Evolutionary conservation across 306 rosid genomes (phyloP), one percentile per base, ranked within the genome.

Genomic region (Pterocarpus macrocarpus): DNA sequence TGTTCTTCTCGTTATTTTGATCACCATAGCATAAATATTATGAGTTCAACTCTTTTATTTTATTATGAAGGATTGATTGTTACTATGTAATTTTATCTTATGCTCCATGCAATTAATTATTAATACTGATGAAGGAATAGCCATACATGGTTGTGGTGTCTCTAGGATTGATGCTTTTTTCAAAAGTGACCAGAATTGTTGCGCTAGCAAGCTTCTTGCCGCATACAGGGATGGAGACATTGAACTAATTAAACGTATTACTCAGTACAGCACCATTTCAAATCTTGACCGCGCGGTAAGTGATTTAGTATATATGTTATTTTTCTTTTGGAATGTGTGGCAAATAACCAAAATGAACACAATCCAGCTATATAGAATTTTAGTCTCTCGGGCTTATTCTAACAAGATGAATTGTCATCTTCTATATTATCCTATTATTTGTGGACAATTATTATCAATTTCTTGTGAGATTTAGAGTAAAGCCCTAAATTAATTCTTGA

Each of bases 271-370:
- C 84, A 72, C 82, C 63, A 55, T 92, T 78, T 81, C 92, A 66
- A 85, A 92, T 85, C 94, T 92, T 75, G 91, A 92, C 69, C 91
- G 86, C 72, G 70, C 81, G 90, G 94, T 90, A 89, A 88, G 73
- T 76, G 57, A 59, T 38, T 35, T 59, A 33, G 22, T 64, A 41
- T 41, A 5, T 5, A n/a, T n/a, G 35, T 16, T n/a, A 6, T 16
- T 38, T 66, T 41, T 16, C 7, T 41, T 57, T 39, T 38, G 47
- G 15, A 66, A 22, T 57, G 35, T 6, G 13, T 41, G 1, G 35
- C 52, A 66, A 7, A 7, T 22, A 16, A 57, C 35, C 64, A 59
- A 3, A 59, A 22, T 11, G 41, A 61, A 15, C 3, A 61, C 66
- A 61, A 32, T 2, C 16, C 11, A 4, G 36, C 36, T 8, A 28